Base-by-base conservation (phyloP, 495 filamentous ascomycete species). In the Beverwykella pulmonaria region DNA sequence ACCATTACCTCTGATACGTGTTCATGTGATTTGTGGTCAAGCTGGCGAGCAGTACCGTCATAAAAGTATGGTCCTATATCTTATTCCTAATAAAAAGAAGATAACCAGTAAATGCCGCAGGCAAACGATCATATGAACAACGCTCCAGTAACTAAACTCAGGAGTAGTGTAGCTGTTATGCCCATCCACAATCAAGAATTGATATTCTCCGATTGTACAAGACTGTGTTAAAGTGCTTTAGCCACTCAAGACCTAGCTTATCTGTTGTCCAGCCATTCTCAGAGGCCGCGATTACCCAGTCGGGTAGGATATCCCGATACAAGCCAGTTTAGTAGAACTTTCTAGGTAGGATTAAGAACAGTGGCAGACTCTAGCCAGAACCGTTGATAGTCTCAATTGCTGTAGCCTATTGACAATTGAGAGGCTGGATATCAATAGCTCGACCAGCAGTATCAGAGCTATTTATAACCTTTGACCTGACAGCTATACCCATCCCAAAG, bases 401-500 rank as follows among this genome's bases (percentile, higher is more conserved):
- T 58, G 72, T 79, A 32, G 75, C 65, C 74, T 62, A 83, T 70
- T 80, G 69, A 1, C 73, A 56, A 72, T 82, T 79, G 6, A 75
- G 71, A 58, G 72, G 75, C 68, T 82, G 71, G 15, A 69, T 49
- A 55, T 23, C 27, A 23, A 48, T 67, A 41, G 67, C 59, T 49
- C 58, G 48, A 49, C 59, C 39, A 55, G 15, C 8, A 22, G 54
- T 58, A 49, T 79, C 59, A 55, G 68, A 68, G 39, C 58, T 58
- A 30, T 47, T 68, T 22, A 66, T 19, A 55, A 68, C 59, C 30
- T 73, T 75, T 54, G 81, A 79, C 32, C 73, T 36, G 72, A 81
- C 60, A 53, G 76, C 71, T 53, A 70, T 77, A n/a, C n/a, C 69
- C 81, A 73, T 65, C 82, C 73, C 59, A 82, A 81, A 65, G 81